A percentile compares a stretch with the other conserved stretches of the same genome.
Evolutionary conservation across 78 protist species (phyloP).

Genomic region (Dictyostelium firmibasis): DNA sequence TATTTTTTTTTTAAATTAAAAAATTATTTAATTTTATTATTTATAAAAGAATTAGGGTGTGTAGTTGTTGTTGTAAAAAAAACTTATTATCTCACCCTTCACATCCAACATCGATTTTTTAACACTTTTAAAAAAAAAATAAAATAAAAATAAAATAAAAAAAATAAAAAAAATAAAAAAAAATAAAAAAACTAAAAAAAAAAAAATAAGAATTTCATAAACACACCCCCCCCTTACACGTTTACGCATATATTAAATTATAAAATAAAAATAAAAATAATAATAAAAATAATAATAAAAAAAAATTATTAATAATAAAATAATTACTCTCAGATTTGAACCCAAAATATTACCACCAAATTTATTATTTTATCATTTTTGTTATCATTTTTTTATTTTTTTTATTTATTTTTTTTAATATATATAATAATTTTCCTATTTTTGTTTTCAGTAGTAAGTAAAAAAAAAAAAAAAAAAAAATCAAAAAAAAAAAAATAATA

Average conservation of each 20-base stretch:
- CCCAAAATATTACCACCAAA: background rate
- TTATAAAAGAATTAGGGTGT: background rate
- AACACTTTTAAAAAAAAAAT: background rate
- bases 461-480: too few species aligned
- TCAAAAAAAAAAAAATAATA: too few species aligned
- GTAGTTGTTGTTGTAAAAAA: background rate
- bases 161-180: too few species aligned
- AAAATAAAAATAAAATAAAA: too few species aligned
- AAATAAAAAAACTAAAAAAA: too few species aligned
- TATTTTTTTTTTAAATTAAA: too few species aligned
- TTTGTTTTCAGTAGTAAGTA: background rate
- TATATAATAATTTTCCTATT: background rate
- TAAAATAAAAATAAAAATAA: too few species aligned
- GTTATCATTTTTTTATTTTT: background rate
- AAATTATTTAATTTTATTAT: too few species aligned
- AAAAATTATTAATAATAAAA: too few species aligned
- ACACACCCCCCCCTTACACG: background rate
- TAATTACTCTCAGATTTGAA: background rate
- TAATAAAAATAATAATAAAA: too few species aligned
- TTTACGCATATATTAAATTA: background rate
- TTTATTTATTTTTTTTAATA: too few species aligned
- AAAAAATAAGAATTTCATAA: too few species aligned
- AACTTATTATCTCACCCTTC: background rate
- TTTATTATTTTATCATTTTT: background rate
- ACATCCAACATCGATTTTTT: background rate